Conservation (phyloP, 2,329 filamentous ascomycete species). For the Pseudopithomyces maydicus region DNA sequence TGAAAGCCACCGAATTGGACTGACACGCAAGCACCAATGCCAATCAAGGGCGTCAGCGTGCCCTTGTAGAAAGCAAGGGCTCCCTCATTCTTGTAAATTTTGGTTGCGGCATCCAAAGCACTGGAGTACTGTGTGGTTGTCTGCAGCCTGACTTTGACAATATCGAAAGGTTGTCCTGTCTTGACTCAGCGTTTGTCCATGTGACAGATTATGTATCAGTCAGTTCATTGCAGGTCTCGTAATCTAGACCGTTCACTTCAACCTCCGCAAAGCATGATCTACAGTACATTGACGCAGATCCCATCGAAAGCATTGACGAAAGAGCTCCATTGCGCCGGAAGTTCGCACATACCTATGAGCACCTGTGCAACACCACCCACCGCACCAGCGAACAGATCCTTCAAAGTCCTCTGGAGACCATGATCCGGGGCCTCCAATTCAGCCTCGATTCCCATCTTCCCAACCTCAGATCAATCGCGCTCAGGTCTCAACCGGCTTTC, state of each 20-base stretch:
- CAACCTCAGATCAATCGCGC: constrained; percentile 4
- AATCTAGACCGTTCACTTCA: no score
- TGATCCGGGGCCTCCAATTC: constrained; percentile 44
- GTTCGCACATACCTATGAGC: constrained; percentile 73
- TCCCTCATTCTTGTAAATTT: constrained; percentile 88
- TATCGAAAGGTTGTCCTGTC: constrained; percentile 69
- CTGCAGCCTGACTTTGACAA: constrained; percentile 93
- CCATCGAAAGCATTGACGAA: background rate
- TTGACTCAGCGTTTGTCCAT: constrained; percentile 1
- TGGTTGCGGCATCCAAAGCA: constrained; percentile 78
- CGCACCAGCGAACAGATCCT: constrained; percentile 90
- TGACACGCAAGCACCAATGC: constrained; percentile 95
- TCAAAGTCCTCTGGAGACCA: constrained; percentile 60
- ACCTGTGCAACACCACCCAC: constrained; percentile 94
- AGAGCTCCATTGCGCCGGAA: background rate
- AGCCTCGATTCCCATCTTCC: constrained; percentile 39
- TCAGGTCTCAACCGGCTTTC: constrained; percentile 1
- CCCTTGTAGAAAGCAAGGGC: constrained; percentile 96
- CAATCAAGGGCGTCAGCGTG: constrained; percentile 89
- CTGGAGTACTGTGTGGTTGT: constrained; percentile 81
- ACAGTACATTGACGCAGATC: no score
- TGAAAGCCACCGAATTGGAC: constrained; percentile 98
- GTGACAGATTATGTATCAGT: background rate
- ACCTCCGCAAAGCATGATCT: no score
- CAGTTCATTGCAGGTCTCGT: background rate